Evolutionary conservation across 306 rosid species (phyloP), one percentile per base, ranked within the genome.

Genomic region (Albizia julibrissin): DNA sequence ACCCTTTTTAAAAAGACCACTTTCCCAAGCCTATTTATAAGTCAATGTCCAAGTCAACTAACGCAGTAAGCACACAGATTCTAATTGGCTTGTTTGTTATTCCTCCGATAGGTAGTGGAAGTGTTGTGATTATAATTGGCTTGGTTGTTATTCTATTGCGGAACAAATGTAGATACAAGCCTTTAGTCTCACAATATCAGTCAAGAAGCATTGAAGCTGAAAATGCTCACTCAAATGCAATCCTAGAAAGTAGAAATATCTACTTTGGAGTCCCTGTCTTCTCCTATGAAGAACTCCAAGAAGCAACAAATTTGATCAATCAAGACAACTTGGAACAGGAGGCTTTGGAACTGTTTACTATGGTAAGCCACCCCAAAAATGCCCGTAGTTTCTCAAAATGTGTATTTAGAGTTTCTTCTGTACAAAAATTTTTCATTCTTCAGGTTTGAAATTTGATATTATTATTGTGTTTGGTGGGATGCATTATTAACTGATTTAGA

Each of bases 291-390:
- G 94, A 91, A 71, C 93, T 92, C 52, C 16, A 47, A 47, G 52
- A 47, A 14, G 52, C 52, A 47, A 47, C 52, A 47, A 47, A 47
- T 47, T 47, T 47, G 52, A 47, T 47, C 52, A 47, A 47, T 47
- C 52, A 47, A 47, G 19, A 47, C 19, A 47, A 10, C 52, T 47
- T 47, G 52, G 52, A 13, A 46, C 3, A 2, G 52, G 52, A 46
- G 97, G 97, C 56, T 86, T 86, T 54, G 87, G 89, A n/a, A 86
- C 74, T 65, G 80, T 86, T 16, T 86, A 83, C 70, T 59, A 71
- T 0, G 87, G 86, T 86, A 47, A 83, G 72, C 40, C 34, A 77
- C 50, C 24, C 26, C 0, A 29, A 31, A 31, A 46, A 46, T 27
- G 69, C 42, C 8, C 4, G 13, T 24, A 19, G 21, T 59, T 33